Conservation (phyloP, 2,329 filamentous ascomycete genomes). For the Monilinia aucupariae region DNA sequence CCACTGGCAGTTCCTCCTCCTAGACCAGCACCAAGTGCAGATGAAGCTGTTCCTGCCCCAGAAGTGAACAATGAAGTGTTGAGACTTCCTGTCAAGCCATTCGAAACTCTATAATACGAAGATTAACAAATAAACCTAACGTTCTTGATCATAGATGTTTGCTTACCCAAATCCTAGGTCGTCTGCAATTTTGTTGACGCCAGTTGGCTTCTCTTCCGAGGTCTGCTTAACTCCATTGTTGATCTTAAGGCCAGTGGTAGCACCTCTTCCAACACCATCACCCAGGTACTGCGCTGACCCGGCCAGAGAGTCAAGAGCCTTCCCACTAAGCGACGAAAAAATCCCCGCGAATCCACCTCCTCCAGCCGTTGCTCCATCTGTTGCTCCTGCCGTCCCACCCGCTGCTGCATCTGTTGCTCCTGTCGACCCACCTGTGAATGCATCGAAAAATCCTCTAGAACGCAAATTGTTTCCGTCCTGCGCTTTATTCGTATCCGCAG, state of each 20-base stretch:
- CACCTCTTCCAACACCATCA: slow-evolving; percentile 14
- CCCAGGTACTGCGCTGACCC: slow-evolving; percentile 2
- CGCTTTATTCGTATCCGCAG: not conserved
- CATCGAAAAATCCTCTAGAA: slow-evolving; percentile 2
- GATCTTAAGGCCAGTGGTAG: slow-evolving; percentile 12
- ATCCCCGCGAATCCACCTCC: slow-evolving; percentile 2
- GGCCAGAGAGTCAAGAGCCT: slow-evolving; percentile 2
- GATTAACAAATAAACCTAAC: not conserved
- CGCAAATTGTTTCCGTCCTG: not conserved
- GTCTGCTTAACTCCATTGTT: slow-evolving; percentile 13
- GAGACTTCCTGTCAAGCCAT: slow-evolving; percentile 10
- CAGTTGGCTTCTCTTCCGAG: slow-evolving; percentile 5
- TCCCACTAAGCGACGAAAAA: not conserved
- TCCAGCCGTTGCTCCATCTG: not conserved
- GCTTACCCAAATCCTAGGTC: slow-evolving; percentile 15
- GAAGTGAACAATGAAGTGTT: not conserved
- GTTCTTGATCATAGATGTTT: not conserved
- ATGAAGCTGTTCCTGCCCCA: not conserved
- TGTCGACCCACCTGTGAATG: not conserved
- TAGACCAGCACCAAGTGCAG: slow-evolving; percentile 9
- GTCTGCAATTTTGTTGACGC: slow-evolving; percentile 3
- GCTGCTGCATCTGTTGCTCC: not conserved
- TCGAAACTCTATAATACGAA: not conserved
- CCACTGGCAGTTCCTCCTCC: slow-evolving; percentile 14
- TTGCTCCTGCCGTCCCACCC: not conserved